Percentiles rank a stretch among this genome's conserved stretches.
Conservation (phyloP, 257 asterid species). For the Ilex aquifolium region DNA sequence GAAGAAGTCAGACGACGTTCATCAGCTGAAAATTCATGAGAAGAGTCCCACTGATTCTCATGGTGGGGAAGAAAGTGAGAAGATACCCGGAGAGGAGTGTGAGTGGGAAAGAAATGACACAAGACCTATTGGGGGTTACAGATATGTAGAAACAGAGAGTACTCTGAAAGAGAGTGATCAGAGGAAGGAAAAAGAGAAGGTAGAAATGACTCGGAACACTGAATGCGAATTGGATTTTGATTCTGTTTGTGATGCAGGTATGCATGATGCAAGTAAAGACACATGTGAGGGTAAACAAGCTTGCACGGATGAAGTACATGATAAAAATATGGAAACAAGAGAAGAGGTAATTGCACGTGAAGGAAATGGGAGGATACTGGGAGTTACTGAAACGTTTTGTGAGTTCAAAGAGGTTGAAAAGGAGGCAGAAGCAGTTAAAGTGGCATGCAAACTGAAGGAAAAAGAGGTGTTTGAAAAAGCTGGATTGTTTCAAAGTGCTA, state of each 20-base stretch:
- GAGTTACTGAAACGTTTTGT: conserved; percentile 21
- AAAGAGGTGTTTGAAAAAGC: conserved; percentile 23
- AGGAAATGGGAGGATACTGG: conserved; percentile 22
- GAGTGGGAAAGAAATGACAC: conserved; percentile 7
- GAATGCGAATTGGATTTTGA: conserved; percentile 22
- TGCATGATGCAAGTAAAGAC: conserved; percentile 17
- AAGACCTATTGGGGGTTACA: conserved; percentile 1
- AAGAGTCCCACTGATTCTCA: conserved; percentile 16
- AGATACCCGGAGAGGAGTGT: conserved; percentile 12
- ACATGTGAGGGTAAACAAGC: conserved; percentile 29
- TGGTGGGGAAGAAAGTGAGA: conserved; percentile 26
- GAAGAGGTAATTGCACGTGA: conserved; percentile 13
- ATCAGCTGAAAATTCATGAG: conserved; percentile 29
- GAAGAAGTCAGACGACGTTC: conserved; percentile 17
- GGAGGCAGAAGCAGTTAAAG: conserved; percentile 23
- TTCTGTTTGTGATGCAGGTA: conserved; percentile 29
- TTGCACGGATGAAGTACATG: conserved; percentile 21
- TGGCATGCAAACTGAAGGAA: conserved; percentile 17
- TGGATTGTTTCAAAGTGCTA: conserved; percentile 32
- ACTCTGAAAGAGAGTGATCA: conserved; percentile 19
- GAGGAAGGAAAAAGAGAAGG: conserved; percentile 20
- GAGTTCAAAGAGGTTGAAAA: conserved; percentile 21
- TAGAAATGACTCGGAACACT: conserved; percentile 29
- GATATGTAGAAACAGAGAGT: conserved; percentile 6
- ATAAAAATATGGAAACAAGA: conserved; percentile 21